Conservation (phyloP, 2,329 filamentous ascomycete genomes). For the Colletotrichum viniferum region DNA sequence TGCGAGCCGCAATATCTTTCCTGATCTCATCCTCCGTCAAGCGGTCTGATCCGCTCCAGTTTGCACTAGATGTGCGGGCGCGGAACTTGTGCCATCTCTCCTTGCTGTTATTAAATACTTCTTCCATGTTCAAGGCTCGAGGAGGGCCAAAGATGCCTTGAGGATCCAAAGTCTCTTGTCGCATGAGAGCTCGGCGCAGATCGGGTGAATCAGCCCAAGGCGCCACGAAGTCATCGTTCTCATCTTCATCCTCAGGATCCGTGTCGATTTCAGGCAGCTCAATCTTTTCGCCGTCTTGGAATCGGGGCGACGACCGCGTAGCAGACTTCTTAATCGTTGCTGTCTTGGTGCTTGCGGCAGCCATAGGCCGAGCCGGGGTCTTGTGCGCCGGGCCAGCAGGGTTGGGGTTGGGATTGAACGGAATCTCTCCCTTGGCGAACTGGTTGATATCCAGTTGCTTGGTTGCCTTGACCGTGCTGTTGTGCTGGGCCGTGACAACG, state of each 20-base stretch:
- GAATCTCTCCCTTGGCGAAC: slow-evolving; percentile 85
- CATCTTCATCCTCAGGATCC: slow-evolving; percentile 88
- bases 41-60: slow-evolving; percentile 83
- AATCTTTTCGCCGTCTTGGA: slow-evolving; percentile 88
- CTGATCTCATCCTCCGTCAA: slow-evolving; percentile 88
- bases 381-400: slow-evolving; percentile 64
- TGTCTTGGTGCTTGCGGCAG: slow-evolving; percentile 54
- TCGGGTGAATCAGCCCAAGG: slow-evolving; percentile 91
- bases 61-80: slow-evolving; percentile 88
- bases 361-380: slow-evolving; percentile 66
- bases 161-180: slow-evolving; percentile 86
- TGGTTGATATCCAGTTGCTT: slow-evolving; percentile 86
- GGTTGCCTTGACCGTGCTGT: slow-evolving; percentile 63
- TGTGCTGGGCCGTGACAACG: slow-evolving; percentile 70
- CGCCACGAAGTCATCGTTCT: slow-evolving; percentile 69
- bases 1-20: slow-evolving; percentile 78
- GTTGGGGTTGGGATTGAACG: slow-evolving; percentile 77
- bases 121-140: slow-evolving; percentile 89
- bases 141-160: slow-evolving; percentile 88
- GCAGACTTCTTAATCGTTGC: slow-evolving; percentile 59
- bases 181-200: slow-evolving; percentile 74
- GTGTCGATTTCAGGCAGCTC: slow-evolving; percentile 94
- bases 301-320: slow-evolving; percentile 77
- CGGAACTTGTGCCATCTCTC: slow-evolving; percentile 88
- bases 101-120: slow-evolving; percentile 91